A percentile compares a stretch with the other conserved stretches of the same genome.
Conservation (phyloP, 352 stramenopile species). For the Globisporangium abappressorium region DNA sequence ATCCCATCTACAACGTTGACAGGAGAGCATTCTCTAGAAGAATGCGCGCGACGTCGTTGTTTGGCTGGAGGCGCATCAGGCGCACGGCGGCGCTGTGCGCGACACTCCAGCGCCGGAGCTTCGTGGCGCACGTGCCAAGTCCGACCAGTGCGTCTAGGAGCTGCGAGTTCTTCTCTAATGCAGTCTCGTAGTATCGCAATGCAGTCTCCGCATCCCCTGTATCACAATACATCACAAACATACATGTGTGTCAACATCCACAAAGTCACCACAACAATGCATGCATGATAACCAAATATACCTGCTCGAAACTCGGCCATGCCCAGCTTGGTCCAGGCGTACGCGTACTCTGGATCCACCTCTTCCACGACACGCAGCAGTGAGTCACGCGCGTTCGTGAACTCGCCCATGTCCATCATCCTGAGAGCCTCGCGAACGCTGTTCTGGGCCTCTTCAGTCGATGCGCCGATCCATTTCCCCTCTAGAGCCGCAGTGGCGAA, state of each 20-base stretch:
- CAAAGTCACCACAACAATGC: neutral
- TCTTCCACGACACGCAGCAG: slow-evolving; percentile 44
- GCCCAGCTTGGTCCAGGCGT: slow-evolving; percentile 77
- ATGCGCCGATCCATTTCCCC: slow-evolving; percentile 68
- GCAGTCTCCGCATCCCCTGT: slow-evolving; percentile 51
- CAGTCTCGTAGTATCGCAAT: slow-evolving; percentile 55
- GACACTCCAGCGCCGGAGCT: slow-evolving; percentile 59
- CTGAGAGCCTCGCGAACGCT: slow-evolving; percentile 41
- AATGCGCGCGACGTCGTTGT: slow-evolving; percentile 58
- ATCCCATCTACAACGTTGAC: slow-evolving; percentile 32
- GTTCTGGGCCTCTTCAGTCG: slow-evolving; percentile 35
- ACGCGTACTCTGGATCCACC: slow-evolving; percentile 51
- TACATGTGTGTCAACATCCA: neutral
- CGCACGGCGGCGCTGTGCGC: slow-evolving; percentile 53
- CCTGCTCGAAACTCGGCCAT: slow-evolving; percentile 56
- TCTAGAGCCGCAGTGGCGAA: slow-evolving; percentile 70
- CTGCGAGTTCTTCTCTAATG: slow-evolving; percentile 63
- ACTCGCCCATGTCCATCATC: slow-evolving; percentile 39
- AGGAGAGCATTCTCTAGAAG: slow-evolving; percentile 68
- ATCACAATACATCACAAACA: neutral
- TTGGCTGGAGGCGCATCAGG: slow-evolving; percentile 58
- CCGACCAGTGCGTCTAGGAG: slow-evolving; percentile 70
- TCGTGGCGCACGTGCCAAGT: slow-evolving; percentile 69
- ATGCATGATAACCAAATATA: slow-evolving; percentile 18
- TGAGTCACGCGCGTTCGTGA: slow-evolving; percentile 36